Base-by-base conservation (phyloP, 352 stramenopile genomes). In the Phytopythium oedochilum region DNA sequence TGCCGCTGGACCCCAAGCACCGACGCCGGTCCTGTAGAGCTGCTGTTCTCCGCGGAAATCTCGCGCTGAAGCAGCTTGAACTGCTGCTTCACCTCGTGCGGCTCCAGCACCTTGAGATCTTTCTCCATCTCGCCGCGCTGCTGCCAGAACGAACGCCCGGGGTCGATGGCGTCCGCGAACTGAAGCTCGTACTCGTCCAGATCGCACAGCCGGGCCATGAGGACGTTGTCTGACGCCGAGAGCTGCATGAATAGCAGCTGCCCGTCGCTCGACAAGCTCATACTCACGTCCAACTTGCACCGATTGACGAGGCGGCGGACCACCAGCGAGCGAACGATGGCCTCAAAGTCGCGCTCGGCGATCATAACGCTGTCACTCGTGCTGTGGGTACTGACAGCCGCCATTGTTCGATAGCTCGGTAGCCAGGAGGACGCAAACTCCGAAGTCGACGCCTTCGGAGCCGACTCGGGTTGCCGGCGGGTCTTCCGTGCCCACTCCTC, bases 221-320 rank as follows among this genome's bases (percentile, higher is more conserved):
- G 63, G n/a, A 86, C 60, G 48, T 85, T 86, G 53, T 87, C 77
- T 0, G 77, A 80, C 14, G 77, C 79, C 28, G 70, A 77, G 45
- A 90, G 56, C 29, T 73, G 74, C n/a, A 70, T 61, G 20, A 82
- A 63, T 2, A 87, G 38, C n/a, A 60, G 43, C 38, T 65, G 61
- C 18, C 77, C 80, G 20, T 88, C 67, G 5, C 61, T 55, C 7
- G 75, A 77, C 43, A 90, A 35, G 28, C 66, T 86, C 14, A 88
- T 29, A 34, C 68, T 88, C 48, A 88, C 60, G 55, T 87, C 78
- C 43, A 87, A 32, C 31, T 82, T 84, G 55, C 80, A 90, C 0
- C 62, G 47, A 12, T 22, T 26, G 0, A 67, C 71, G 23, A 90
- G 64, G 2, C 80, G 75, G 12, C 67, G 66, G n/a, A 90, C 51